Evolutionary conservation across 257 asterid species (phyloP).

Genomic region (Echium plantagineum): DNA sequence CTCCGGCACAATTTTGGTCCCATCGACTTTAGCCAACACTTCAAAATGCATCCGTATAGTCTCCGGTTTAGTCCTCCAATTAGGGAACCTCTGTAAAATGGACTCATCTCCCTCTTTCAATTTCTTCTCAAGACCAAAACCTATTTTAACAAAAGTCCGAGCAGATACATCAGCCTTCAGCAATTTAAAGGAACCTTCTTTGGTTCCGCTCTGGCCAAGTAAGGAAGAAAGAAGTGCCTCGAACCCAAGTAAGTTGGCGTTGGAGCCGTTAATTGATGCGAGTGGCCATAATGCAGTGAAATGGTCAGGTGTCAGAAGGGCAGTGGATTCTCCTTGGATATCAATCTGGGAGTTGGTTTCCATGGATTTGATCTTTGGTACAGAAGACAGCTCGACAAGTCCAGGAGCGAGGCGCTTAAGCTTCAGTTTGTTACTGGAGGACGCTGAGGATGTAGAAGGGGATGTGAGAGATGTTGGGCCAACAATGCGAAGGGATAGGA

Average conservation of each 20-base stretch:
- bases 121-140: conserved; percentile 76
- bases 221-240: conserved; percentile 67
- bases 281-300: conserved; percentile 79
- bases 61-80: conserved; percentile 74
- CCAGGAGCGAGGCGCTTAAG: conserved; percentile 97
- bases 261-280: conserved; percentile 54
- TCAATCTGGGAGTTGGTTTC: conserved; percentile 34
- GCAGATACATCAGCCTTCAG: conserved; percentile 83
- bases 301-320: conserved; percentile 38
- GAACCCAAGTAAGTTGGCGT: conserved; percentile 62
- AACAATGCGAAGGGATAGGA: conserved; percentile 83
- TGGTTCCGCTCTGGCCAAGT: conserved; percentile 53
- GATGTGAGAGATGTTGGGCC: conserved; percentile 86
- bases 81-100: conserved; percentile 39
- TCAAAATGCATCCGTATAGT: conserved; percentile 73
- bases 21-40: conserved; percentile 85
- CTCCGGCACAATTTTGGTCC: conserved; percentile 75
- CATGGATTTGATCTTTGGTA: conserved; percentile 38
- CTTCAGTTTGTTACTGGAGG: conserved; percentile 56
- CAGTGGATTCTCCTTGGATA: conserved; percentile 61
- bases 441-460: conserved; percentile 51
- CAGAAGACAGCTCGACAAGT: conserved; percentile 79
- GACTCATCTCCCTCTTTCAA: conserved; percentile 37
- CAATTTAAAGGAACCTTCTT: conserved; percentile 71
- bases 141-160: conserved; percentile 73